Conservation (phyloP, 805 yeast species). For the Wickerhamiella brachini region DNA sequence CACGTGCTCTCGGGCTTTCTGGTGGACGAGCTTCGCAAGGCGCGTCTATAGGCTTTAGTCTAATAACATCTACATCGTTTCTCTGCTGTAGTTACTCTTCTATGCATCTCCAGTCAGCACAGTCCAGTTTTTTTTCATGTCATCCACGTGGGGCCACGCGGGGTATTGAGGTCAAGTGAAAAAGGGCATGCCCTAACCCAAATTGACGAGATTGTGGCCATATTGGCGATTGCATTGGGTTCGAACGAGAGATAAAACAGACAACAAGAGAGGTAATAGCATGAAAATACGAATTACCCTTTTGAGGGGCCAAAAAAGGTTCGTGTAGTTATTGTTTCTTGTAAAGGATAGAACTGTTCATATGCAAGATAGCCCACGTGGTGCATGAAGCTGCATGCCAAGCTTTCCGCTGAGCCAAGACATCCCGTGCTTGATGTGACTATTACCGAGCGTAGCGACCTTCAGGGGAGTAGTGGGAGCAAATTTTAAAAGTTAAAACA, state of each 20-base stretch:
- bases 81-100: neutral
- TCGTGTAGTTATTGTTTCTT: too few species aligned
- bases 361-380: neutral
- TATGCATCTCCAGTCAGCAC: neutral
- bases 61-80: neutral
- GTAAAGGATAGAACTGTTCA: neutral
- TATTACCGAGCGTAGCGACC: neutral
- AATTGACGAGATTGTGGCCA: neutral
- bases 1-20: constrained; percentile 30
- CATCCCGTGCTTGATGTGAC: neutral
- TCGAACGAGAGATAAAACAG: too few species aligned
- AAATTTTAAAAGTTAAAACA: too few species aligned
- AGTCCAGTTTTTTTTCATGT: neutral
- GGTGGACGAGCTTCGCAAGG: constrained; percentile 18
- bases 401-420: neutral
- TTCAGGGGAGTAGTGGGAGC: neutral
- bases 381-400: neutral
- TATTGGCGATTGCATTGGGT: neutral
- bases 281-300: too few species aligned
- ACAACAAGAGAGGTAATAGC: too few species aligned
- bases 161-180: neutral
- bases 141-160: neutral
- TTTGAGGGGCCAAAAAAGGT: too few species aligned
- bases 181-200: neutral
- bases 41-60: neutral